A percentile compares a stretch with the other conserved stretches of the same genome.
phyloP scores from a whole-genome alignment of 2,329 filamentous ascomycete species.

The Pleomassaria siparia region DNA sequence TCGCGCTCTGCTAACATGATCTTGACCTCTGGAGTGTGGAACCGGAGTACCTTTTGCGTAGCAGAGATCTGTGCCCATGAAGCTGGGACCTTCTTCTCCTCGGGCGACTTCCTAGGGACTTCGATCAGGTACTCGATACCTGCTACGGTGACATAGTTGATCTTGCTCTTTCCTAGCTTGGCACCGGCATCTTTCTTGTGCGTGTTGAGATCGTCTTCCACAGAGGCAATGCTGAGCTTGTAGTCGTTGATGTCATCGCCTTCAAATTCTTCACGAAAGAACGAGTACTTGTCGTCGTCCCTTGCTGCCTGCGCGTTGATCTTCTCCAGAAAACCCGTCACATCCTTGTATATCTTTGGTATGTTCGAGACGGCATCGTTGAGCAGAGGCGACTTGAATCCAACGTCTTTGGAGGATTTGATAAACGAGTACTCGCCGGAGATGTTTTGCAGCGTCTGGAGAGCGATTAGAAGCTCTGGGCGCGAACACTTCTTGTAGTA shows the following conservation, averaged over 20 bases:
- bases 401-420: constrained; percentile 64
- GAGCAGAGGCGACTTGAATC: constrained; percentile 72
- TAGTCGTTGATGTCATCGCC: constrained; percentile 86
- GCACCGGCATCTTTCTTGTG: constrained; percentile 72
- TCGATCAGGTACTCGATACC: constrained; percentile 96
- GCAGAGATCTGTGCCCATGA: constrained; percentile 95
- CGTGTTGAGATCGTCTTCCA: constrained; percentile 83
- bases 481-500: constrained; percentile 97
- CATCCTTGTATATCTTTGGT: constrained; percentile 72
- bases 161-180: constrained; percentile 69
- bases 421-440: constrained; percentile 73
- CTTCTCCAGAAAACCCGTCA: constrained; percentile 75
- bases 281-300: constrained; percentile 87
- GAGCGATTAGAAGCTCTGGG: constrained; percentile 78
- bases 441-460: constrained; percentile 84
- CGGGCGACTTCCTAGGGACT: constrained; percentile 68
- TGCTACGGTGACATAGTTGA: constrained; percentile 79
- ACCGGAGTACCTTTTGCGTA: constrained; percentile 88
- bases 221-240: constrained; percentile 88
- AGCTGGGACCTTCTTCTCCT: constrained; percentile 84
- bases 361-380: constrained; percentile 72
- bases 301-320: constrained; percentile 84
- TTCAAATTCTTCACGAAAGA: constrained; percentile 86
- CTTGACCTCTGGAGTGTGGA: constrained; percentile 90
- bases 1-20: constrained; percentile 83